These are phyloP conservation scores for Cenchrus americanus DNA, from an alignment of 176 grass and related monocot species.

Conservation along the genomic window DNA sequence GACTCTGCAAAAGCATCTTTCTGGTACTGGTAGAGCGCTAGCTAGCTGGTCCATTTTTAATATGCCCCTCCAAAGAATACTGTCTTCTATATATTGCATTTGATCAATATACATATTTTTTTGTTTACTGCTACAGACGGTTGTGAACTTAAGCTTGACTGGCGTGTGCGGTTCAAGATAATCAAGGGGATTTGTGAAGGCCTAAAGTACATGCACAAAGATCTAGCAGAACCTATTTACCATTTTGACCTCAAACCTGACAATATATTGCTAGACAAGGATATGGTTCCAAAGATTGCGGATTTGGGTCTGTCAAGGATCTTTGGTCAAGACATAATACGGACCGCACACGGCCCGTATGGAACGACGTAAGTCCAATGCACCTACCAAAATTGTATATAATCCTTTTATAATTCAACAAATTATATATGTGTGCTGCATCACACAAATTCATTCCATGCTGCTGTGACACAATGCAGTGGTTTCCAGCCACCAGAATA, in stretches of 20 bases:
- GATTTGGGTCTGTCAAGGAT: background rate
- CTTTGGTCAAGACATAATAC: background rate
- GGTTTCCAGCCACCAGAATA: background rate
- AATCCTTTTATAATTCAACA: background rate
- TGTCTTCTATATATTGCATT: background rate
- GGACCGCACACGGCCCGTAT: background rate
- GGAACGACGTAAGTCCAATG: background rate
- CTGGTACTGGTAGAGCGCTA: background rate
- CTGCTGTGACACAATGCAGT: background rate
- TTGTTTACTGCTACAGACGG: background rate
- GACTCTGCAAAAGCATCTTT: background rate
- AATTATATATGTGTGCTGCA: background rate
- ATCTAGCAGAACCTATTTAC: background rate
- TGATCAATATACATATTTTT: background rate
- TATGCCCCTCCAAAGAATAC: background rate
- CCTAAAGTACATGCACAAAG: background rate
- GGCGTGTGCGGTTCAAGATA: background rate
- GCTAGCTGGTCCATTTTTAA: too few relatives aligned
- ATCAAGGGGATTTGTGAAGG: background rate
- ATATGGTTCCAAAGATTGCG: constrained; percentile 11
- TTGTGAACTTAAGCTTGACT: background rate
- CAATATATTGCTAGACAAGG: background rate
- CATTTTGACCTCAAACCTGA: background rate
- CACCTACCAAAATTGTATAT: background rate
- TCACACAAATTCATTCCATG: background rate